Evolutionary conservation across 176 grass and related monocot species (phyloP).

Genomic region (Aegilops umbellulata): DNA sequence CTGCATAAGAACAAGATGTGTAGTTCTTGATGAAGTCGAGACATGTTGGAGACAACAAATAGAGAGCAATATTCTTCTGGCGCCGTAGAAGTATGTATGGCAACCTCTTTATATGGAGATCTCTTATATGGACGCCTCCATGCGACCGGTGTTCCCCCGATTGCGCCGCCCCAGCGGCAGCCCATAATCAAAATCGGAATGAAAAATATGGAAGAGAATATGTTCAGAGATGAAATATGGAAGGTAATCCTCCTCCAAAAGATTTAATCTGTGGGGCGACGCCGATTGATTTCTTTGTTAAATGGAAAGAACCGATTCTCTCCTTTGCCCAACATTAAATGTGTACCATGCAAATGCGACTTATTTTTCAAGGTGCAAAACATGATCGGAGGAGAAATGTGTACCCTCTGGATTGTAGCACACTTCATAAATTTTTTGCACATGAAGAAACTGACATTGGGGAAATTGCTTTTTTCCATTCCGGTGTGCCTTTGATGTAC

Average conservation of each 20-base stretch:
- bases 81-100: neutral
- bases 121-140: neutral
- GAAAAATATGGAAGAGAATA: neutral
- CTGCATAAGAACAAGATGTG: neutral
- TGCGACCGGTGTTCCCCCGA: neutral
- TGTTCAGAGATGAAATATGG: neutral
- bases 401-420: too few relatives aligned
- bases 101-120: neutral
- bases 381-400: neutral
- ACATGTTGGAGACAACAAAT: neutral
- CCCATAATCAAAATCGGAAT: neutral
- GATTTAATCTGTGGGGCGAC: neutral
- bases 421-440: neutral
- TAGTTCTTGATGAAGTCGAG: neutral
- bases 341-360: neutral
- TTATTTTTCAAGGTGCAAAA: neutral
- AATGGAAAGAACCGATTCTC: neutral
- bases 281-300: neutral
- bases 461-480: neutral
- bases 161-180: neutral
- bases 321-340: neutral
- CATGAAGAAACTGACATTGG: neutral
- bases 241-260: neutral
- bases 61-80: neutral
- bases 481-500: neutral